phyloP scores from a whole-genome alignment of 306 rosid genomes.

The Cicer judaicum region DNA sequence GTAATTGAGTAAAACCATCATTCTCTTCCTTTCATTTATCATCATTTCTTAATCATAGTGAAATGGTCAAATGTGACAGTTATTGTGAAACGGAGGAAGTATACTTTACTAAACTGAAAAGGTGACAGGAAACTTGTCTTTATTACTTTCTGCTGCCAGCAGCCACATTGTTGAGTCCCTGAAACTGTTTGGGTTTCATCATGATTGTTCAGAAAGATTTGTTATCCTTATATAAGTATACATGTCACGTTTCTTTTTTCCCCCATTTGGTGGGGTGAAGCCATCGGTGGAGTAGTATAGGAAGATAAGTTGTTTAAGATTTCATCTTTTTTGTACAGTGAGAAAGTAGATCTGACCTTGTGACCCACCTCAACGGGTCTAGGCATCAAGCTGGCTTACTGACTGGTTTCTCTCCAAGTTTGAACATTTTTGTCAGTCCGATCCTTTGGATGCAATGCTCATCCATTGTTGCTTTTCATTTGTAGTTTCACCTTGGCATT shows the following conservation, averaged over 20 bases:
- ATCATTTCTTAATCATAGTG: no score
- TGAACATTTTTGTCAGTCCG: slow-evolving; percentile 29
- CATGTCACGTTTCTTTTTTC: background rate
- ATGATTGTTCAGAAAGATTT: background rate
- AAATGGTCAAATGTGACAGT: no score
- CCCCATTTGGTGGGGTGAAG: slow-evolving; percentile 7
- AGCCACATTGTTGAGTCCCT: background rate
- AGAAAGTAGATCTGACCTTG: slow-evolving; percentile 20
- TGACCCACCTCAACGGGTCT: slow-evolving; percentile 20
- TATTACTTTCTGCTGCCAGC: background rate
- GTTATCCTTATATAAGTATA: no score
- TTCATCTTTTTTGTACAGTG: background rate
- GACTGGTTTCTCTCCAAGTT: slow-evolving; percentile 31
- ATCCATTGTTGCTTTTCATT: slow-evolving; percentile 29
- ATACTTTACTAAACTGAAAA: background rate
- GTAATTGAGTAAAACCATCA: no score
- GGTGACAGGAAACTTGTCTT: background rate
- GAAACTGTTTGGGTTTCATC: slow-evolving; percentile 6
- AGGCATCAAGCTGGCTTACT: slow-evolving; percentile 9
- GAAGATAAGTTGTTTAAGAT: slow-evolving; percentile 9
- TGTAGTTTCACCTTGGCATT: slow-evolving; percentile 35
- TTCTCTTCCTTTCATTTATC: no score
- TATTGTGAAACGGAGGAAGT: no score
- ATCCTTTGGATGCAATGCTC: slow-evolving; percentile 32
- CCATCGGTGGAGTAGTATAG: background rate